Evolutionary conservation across 2,329 filamentous ascomycete genomes (phyloP).

Genomic region (Purpureocillium takamizusanense): DNA sequence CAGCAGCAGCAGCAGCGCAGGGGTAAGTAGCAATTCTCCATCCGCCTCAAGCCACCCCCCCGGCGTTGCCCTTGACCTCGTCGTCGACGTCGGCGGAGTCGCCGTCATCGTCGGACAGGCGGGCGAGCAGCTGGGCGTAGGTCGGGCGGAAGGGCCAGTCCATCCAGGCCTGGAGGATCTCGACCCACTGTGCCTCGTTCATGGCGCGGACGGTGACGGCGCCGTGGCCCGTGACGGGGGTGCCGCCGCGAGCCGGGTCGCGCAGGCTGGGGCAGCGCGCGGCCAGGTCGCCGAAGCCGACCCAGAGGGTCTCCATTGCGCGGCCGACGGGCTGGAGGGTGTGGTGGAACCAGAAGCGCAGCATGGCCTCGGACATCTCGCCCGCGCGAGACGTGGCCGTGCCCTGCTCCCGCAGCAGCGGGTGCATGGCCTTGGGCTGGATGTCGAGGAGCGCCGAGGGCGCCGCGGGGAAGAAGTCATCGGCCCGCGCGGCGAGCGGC

Average conservation of each 20-base stretch:
- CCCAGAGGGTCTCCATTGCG: constrained; percentile 44
- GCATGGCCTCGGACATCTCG: constrained; percentile 42
- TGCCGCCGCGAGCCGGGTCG: constrained; percentile 39
- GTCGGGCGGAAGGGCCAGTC: constrained; percentile 55
- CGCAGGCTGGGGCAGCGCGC: constrained; percentile 36
- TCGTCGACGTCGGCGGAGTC: constrained; percentile 15
- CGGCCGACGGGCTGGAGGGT: constrained; percentile 32
- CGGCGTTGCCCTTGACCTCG: neutral
- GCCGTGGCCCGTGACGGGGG: constrained; percentile 25
- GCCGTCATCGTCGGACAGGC: constrained; percentile 22
- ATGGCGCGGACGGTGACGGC: constrained; percentile 38
- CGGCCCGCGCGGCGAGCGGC: constrained; percentile 45
- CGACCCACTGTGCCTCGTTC: constrained; percentile 44
- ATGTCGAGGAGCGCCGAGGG: constrained; percentile 56
- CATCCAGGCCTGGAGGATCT: constrained; percentile 51
- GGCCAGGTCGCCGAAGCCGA: constrained; percentile 48
- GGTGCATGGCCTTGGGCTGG: constrained; percentile 47
- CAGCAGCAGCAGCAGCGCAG: too few relatives aligned
- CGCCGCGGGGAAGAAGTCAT: constrained; percentile 60
- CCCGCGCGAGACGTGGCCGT: constrained; percentile 28
- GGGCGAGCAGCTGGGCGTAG: constrained; percentile 37
- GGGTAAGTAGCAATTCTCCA: too few relatives aligned
- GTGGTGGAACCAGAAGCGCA: constrained; percentile 32
- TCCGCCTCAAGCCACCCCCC: neutral
- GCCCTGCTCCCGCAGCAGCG: constrained; percentile 37